These are phyloP conservation scores for Suhomyces coccinellae DNA, from an alignment of 1,139 yeast genomes.

Conservation along the genomic window DNA sequence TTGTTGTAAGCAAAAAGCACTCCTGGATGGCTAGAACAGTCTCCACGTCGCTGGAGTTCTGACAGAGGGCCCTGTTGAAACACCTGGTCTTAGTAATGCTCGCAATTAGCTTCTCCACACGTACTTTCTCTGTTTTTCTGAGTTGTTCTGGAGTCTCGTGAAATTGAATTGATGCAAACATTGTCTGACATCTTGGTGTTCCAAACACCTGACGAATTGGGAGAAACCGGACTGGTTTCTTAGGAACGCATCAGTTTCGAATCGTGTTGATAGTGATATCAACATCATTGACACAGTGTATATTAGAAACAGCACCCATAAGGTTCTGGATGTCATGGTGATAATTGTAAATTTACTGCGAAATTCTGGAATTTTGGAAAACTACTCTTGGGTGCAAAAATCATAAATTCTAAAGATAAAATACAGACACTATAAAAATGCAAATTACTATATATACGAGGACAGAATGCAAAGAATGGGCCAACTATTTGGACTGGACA, in stretches of 20 bases:
- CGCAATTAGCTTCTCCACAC: background rate
- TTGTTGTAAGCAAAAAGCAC: background rate
- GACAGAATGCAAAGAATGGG: background rate
- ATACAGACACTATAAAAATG: conserved; percentile 8
- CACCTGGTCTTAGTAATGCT: background rate
- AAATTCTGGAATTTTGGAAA: background rate
- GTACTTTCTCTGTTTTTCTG: background rate
- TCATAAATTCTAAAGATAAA: conserved; percentile 1
- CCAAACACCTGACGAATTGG: background rate
- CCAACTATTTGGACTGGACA: conserved; percentile 32
- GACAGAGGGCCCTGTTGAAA: background rate
- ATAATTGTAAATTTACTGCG: too few species aligned
- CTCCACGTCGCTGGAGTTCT: background rate
- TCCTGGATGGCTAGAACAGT: background rate
- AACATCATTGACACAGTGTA: background rate
- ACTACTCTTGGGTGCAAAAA: conserved; percentile 2
- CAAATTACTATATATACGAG: conserved; percentile 2
- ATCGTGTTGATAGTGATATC: background rate
- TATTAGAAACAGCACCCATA: background rate
- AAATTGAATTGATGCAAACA: background rate
- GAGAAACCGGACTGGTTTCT: background rate
- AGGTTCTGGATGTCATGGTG: background rate
- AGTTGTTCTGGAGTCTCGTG: background rate
- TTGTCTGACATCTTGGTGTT: background rate
- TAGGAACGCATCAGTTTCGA: background rate